Base-by-base conservation (phyloP, 768 basidiomycete genomes). In the Podaxis mareebaensis region DNA sequence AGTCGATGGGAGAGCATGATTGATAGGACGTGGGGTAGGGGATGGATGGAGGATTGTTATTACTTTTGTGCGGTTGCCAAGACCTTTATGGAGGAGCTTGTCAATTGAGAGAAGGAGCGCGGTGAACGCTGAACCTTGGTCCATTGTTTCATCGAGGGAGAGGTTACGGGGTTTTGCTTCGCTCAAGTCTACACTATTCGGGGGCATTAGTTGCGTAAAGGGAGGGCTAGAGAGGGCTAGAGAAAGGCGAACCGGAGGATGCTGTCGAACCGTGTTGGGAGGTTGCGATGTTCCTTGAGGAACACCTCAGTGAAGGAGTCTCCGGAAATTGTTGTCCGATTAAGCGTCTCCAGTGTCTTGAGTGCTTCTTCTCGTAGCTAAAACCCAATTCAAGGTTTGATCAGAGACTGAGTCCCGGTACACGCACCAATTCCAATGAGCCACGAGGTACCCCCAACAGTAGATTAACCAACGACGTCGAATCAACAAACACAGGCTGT, bases 291-390 rank as follows among this genome's bases (percentile, higher is more conserved):
- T 53, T 95, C 90, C 63, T 83, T 81, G 53, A 96, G 78, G 71
- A 96, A 97, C 7, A 87, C 83, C 17, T 85, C 76, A 0, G 83
- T 76, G 68, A 96, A 95, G 0, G 85, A 80, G 66, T 95, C 91
- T 2, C 80, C 78, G 1, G 80, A 75, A 0, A 77, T 69, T 4
- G 77, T 71, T 0, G 78, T 68, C 40, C 78, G 69, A 54, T 90
- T 85, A 49, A 96, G 77, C 3, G 75, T 73, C 63, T 89, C 85
- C 1, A 96, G 77, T 0, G 95, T 93, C 68, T 83, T 80, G 40
- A 79, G 76, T 0, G 95, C 95, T 69, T 98, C 94, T 53, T 89
- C 78, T 62, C 79, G 80, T 38, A 95, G 84, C 93, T 95, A 67
- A 39, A 10, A 1, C 53, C 5, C 39, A 20, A 4, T n/a, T 40